phyloP scores from a whole-genome alignment of 2,329 filamentous ascomycete species.

The Aspergillus glaucus region DNA sequence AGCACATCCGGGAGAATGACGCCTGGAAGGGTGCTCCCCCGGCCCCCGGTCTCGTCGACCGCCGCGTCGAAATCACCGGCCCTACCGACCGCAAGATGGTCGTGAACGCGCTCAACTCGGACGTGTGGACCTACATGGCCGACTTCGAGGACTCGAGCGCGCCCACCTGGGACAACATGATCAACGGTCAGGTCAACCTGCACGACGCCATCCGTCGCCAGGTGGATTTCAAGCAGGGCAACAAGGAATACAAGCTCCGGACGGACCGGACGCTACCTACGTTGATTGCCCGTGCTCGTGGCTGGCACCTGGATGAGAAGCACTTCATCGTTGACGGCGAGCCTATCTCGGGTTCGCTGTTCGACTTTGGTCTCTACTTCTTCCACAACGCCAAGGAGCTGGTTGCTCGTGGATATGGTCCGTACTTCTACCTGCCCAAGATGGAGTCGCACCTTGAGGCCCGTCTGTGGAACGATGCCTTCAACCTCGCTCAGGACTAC shows the following conservation, averaged over 20 bases:
- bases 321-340: conserved; percentile 94
- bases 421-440: conserved; percentile 98
- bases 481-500: conserved; percentile 93
- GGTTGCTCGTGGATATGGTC: conserved; percentile 74
- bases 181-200: conserved; percentile 95
- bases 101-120: conserved; percentile 89
- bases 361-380: conserved; percentile 98
- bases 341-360: conserved; percentile 84
- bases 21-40: conserved; percentile 90
- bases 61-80: conserved; percentile 93
- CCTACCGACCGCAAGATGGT: conserved; percentile 99
- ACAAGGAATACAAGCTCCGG: conserved; percentile 95
- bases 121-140: conserved; percentile 99
- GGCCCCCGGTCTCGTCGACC: conserved; percentile 85
- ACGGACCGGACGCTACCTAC: conserved; percentile 83
- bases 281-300: conserved; percentile 86
- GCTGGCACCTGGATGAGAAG: conserved; percentile 98
- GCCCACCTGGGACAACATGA: conserved; percentile 98
- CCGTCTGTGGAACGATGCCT: conserved; percentile 94
- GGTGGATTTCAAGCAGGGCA: conserved; percentile 91
- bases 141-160: conserved; percentile 97
- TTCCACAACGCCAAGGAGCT: conserved; percentile 95
- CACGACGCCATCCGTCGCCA: conserved; percentile 92
- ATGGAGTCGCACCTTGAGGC: conserved; percentile 98
- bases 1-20: conserved; percentile 86